Base-by-base conservation (phyloP, 441 rosid genomes). In the Erysimum cheiri region DNA sequence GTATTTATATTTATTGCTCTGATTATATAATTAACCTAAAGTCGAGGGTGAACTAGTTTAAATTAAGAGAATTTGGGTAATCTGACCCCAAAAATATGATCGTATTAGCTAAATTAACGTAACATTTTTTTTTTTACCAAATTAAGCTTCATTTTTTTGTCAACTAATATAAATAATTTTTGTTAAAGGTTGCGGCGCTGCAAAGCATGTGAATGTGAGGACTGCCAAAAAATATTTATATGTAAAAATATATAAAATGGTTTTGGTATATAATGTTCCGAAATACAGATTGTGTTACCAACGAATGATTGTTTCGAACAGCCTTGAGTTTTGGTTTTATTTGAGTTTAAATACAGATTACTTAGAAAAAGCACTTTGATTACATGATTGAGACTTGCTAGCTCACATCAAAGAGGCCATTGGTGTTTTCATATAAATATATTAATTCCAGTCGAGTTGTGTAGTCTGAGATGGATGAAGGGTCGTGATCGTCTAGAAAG, bases 331-430 rank as follows among this genome's bases (percentile, higher is more conserved):
- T 64, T 70, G 67, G 75, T 76, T 41, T 64, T 64, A 64, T 70
- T 41, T 40, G 59, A 47, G 36, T 36, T 22, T 40, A 57, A 31
- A 31, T 26, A 56, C 19, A 48, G 8, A 37, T 31, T 60, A 54
- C 71, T 47, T 28, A 15, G 39, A 49, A 31, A 24, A 44, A 53
- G 26, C 50, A 69, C 44, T 57, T 50, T 59, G 28, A 58, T 64
- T 65, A 28, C 54, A 76, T 76, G 76, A 64, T 71, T 65, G 57
- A 70, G 68, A 76, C 79, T 70, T 60, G 72, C 72, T 50, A 76
- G 58, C 80, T 76, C 72, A 35, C 57, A 44, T 50, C 15, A 53
- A 28, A 22, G 24, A 49, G 2, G 4, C 22, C 17, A 52, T 19
- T 31, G 15, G 8, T 12, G 14, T 7, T 58, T 46, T 28, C 67